Evolutionary conservation across 78 protist species (phyloP), one percentile per base, ranked within the genome.

Genomic region (Dictyostelium purpureum): DNA sequence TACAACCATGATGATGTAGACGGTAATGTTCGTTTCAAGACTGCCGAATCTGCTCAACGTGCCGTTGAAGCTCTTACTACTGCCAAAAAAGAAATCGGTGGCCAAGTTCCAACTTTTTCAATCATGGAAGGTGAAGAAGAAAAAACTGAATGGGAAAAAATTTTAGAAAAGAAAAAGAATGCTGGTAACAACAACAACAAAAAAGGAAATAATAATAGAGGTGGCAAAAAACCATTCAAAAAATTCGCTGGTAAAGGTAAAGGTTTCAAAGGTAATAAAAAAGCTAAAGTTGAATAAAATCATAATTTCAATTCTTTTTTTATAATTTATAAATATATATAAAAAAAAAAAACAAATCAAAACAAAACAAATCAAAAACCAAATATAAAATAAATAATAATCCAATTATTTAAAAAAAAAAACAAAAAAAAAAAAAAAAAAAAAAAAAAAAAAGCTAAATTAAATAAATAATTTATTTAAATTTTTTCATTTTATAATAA

Each of bases 121-220:
- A 16, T 82, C 40, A 61, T 82, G 31, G 71, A 49, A 0, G 90
- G 90, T 56, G 90, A 82, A 26, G 90, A 82, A 16, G 90, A 82
- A 45, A 26, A 82, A 31, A 42, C 45, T n/a, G 89, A 63, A 67
- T 80, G 89, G 89, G 67, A 70, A 14, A 28, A 37, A 18, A 47
- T 79, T 19, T 31, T 65, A 1, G 77, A 61, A 49, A 26, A 19
- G 10, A 57, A 61, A 40, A 43, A 79, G 21, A 35, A 33, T 10
- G 24, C 47, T 0, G 4, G 18, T 10, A 16, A 19, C 7, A 61
- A 79, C 11, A 52, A 66, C 49, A 35, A 31, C 16, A 59, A 59
- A 28, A 18, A 28, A 18, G 45, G 49, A 14, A 28, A 51, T 16
- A 14, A 14, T 33, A 26, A 26, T 4, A 59, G 49, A 74, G 75